Base-by-base conservation (phyloP, 2,329 filamentous ascomycete species). In the Anisogramma anomala region DNA sequence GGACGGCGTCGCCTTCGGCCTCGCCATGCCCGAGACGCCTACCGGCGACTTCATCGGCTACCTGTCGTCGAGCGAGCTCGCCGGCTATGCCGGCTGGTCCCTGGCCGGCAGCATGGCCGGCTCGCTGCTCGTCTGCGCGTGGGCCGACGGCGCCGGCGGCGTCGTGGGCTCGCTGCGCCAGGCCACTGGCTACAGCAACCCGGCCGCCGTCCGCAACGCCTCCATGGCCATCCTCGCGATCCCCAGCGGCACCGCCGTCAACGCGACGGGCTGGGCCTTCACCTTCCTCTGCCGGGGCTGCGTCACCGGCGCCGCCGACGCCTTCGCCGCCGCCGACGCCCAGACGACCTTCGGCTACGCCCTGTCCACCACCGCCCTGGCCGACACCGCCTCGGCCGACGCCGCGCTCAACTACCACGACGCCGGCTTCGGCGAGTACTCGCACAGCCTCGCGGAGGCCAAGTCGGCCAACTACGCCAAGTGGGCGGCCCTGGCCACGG, bases 41-140 rank as follows among this genome's bases (percentile, higher is more conserved):
- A 61, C 55, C 1, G 63, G 62, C 9, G 72, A 77, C 53, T 66
- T 76, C 48, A 72, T 77, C 45, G 68, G 66, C 6, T 68, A 74
- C 51, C 61, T 77, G 33, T 64, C 55, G 1, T 63, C 63, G 1
- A 48, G 59, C n/a, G 55, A 50, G 5, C 60, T 66, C 41, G 61
- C 60, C 3, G 67, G 69, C 46, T 76, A 67, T 62, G 65, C 62
- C 36, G 70, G 66, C 43, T 58, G 71, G 18, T 61, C 57, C 36
- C 52, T 70, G 15, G 63, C 61, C 7, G 60, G 61, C 8, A 44
- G 51, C 13, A 72, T 71, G 68, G 49, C 58, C 28, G 58, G 58
- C 41, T 60, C 62, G 36, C 56, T 70, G 10, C 55, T 71, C 38
- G 50, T 71, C 3, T 56, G 61, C 2, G 62, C 63, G 7, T 71